phyloP scores from a whole-genome alignment of 345 rosid genomes.

The Hibiscus mutabilis region DNA sequence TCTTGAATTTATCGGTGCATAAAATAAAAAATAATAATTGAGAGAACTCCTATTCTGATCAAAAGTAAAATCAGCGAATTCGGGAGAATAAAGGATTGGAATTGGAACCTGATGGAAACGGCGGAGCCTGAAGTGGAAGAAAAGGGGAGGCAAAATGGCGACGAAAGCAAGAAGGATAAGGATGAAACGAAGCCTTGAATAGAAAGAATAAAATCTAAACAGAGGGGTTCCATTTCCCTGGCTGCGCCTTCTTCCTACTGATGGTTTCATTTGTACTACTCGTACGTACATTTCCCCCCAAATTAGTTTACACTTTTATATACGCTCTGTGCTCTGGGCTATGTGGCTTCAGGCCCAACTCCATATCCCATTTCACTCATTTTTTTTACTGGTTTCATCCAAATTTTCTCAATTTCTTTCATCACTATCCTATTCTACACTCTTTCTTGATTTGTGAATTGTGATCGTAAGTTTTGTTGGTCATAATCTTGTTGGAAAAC shows the following conservation, averaged over 20 bases:
- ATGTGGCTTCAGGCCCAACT: background rate
- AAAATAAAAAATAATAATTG: background rate
- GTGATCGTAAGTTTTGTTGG: too few relatives aligned
- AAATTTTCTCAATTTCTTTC: too few relatives aligned
- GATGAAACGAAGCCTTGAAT: slow-evolving; percentile 38
- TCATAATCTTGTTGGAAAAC: too few relatives aligned
- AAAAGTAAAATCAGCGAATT: background rate
- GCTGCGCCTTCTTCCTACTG: slow-evolving; percentile 2
- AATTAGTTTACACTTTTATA: background rate
- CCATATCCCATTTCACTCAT: background rate
- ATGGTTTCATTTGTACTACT: background rate
- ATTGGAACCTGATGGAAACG: slow-evolving; percentile 47
- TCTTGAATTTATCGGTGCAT: background rate
- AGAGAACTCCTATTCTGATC: background rate
- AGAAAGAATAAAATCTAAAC: slow-evolving; percentile 23
- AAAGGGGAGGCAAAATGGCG: slow-evolving; percentile 73
- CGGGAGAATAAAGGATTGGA: background rate
- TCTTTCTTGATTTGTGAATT: too few relatives aligned
- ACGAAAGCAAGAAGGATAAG: slow-evolving; percentile 47
- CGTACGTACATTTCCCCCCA: background rate
- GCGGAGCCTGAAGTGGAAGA: slow-evolving; percentile 81
- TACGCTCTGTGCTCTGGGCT: background rate
- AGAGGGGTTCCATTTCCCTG: background rate
- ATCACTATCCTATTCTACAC: too few relatives aligned
- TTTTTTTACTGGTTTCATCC: too few relatives aligned